Conservation (phyloP, 495 filamentous ascomycete species). For the Aspergillus sclerotiicarbonarius region DNA sequence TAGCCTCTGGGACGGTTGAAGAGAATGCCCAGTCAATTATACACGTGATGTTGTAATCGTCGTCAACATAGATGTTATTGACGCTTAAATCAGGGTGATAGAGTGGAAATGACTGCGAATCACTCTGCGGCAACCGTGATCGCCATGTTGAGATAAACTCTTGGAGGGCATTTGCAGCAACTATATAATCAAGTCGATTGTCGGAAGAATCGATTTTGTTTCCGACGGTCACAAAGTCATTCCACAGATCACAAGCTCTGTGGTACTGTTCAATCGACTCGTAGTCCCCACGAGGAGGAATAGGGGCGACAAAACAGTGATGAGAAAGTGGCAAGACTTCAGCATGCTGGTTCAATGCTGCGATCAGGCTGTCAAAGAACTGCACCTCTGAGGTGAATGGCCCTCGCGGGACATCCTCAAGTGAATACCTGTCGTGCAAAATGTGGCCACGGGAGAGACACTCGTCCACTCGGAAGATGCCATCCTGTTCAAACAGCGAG, state of each 20-base stretch:
- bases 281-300: constrained; percentile 17
- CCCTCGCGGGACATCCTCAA: constrained; percentile 17
- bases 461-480: constrained; percentile 18
- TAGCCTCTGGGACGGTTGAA: neutral
- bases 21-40: constrained; percentile 8
- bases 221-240: constrained; percentile 31
- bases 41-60: constrained; percentile 1
- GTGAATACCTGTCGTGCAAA: constrained; percentile 19
- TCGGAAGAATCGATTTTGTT: constrained; percentile 25
- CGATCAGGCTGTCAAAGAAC: constrained; percentile 24
- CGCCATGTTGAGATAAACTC: constrained; percentile 20
- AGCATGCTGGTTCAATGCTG: constrained; percentile 18
- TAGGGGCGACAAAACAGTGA: constrained; percentile 27
- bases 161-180: constrained; percentile 27
- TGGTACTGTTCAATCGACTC: constrained; percentile 12
- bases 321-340: constrained; percentile 21
- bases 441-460: constrained; percentile 28
- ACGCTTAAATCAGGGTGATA: constrained; percentile 5
- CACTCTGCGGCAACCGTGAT: constrained; percentile 6
- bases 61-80: constrained; percentile 8
- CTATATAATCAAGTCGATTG: constrained; percentile 32
- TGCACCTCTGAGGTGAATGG: constrained; percentile 20
- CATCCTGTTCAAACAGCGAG: constrained; percentile 24
- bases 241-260: constrained; percentile 20
- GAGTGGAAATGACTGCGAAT: constrained; percentile 19